Conservation (phyloP, 306 rosid species). For the Elaeagnus macrophylla region DNA sequence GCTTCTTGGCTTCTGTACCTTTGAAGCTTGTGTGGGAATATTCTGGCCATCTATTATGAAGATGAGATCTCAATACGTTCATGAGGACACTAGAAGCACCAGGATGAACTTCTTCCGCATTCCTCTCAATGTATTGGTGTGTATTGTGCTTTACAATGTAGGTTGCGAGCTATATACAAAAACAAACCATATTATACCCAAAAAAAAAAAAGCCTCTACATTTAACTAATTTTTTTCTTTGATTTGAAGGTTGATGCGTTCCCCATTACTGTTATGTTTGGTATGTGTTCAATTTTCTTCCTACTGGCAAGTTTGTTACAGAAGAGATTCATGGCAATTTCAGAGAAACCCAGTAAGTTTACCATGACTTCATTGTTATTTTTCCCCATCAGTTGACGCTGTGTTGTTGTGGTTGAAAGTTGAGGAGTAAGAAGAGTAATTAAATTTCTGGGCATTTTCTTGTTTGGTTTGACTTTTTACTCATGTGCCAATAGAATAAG, state of each 20-base stretch:
- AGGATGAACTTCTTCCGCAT: slow-evolving; percentile 99
- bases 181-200: not conserved
- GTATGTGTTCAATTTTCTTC: slow-evolving; percentile 96
- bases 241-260: slow-evolving; percentile 80
- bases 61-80: slow-evolving; percentile 98
- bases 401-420: no score
- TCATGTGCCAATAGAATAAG: no score
- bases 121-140: slow-evolving; percentile 93
- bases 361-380: slow-evolving; percentile 11
- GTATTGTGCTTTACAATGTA: slow-evolving; percentile 97
- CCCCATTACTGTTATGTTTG: slow-evolving; percentile 92
- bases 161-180: slow-evolving; percentile 11
- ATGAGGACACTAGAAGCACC: slow-evolving; percentile 98
- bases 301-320: slow-evolving; percentile 70
- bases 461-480: no score
- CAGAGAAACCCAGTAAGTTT: slow-evolving; percentile 82
- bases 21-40: slow-evolving; percentile 91
- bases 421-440: no score
- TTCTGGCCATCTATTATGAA: slow-evolving; percentile 97
- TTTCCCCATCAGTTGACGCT: slow-evolving; percentile 16
- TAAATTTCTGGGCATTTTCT: no score
- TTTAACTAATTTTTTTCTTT: slow-evolving; percentile 8
- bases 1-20: slow-evolving; percentile 85
- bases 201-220: not conserved
- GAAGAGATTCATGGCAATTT: slow-evolving; percentile 70